Conservation (phyloP, 164 flowering plant species). For the Stephania yunnanensis region DNA sequence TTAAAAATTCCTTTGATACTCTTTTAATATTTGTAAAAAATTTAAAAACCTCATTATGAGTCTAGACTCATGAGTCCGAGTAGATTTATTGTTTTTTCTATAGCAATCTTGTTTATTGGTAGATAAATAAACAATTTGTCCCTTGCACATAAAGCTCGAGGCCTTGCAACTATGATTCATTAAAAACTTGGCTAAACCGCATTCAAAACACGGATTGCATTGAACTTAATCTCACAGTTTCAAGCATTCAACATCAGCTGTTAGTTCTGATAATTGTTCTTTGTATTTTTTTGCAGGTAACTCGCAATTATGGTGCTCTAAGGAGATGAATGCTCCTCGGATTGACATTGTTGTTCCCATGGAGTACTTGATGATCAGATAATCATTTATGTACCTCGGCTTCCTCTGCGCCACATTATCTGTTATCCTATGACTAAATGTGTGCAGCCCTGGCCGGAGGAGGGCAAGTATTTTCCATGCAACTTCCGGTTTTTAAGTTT, state of each 20-base stretch:
- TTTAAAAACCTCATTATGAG: no score
- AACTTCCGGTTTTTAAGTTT: background rate
- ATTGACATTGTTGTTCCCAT: background rate
- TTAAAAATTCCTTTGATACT: no score
- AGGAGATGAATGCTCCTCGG: slow-evolving; percentile 34
- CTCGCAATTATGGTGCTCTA: slow-evolving; percentile 76
- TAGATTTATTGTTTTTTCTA: no score
- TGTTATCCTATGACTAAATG: background rate
- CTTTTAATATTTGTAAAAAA: no score
- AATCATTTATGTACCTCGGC: background rate
- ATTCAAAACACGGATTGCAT: no score
- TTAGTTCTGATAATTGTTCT: slow-evolving; percentile 4
- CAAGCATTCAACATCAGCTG: background rate
- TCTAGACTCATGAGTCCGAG: no score
- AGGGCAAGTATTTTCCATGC: background rate
- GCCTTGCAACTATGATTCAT: no score
- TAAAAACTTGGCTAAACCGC: no score
- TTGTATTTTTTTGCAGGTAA: slow-evolving; percentile 35
- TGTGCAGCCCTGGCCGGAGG: background rate
- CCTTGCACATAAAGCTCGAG: no score
- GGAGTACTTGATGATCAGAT: background rate
- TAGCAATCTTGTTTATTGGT: no score
- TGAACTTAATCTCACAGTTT: background rate
- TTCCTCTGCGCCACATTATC: background rate
- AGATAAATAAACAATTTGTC: no score